These are phyloP conservation scores for Gryganskiella cystojenkinii DNA, from an alignment of 192 early-diverging fungal genomes.

Conservation along the genomic window DNA sequence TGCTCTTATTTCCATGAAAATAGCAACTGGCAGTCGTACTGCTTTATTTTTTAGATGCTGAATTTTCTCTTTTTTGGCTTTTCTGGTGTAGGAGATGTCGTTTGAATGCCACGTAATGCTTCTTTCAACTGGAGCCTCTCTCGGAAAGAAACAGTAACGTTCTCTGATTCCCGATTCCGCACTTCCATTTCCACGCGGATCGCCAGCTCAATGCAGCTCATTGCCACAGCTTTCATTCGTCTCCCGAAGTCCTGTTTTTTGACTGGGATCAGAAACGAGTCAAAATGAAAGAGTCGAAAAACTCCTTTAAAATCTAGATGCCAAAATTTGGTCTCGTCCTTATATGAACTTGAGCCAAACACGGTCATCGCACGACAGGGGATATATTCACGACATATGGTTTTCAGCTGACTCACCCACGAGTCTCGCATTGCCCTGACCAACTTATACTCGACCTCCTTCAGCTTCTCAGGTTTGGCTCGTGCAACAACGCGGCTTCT, in stretches of 20 bases:
- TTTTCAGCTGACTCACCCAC: neutral
- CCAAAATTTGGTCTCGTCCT: conserved; percentile 19
- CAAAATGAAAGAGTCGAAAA: conserved; percentile 17
- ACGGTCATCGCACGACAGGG: conserved; percentile 6
- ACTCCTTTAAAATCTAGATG: conserved; percentile 9
- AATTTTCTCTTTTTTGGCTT: conserved; percentile 14
- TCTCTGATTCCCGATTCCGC: conserved; percentile 14
- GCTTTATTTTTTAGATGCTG: conserved; percentile 3
- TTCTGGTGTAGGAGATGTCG: conserved; percentile 14
- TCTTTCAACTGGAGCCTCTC: conserved; percentile 2
- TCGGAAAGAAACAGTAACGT: conserved; percentile 5
- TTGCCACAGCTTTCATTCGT: neutral
- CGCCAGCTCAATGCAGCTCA: neutral
- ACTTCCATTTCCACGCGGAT: conserved; percentile 1
- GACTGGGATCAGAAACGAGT: conserved; percentile 4
- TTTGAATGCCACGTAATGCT: conserved; percentile 1
- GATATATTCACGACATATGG: no score
- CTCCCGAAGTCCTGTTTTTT: conserved; percentile 7
- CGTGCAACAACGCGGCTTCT: no score
- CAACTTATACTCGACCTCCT: no score
- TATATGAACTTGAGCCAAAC: conserved; percentile 11
- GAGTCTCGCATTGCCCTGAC: neutral
- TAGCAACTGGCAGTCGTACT: no score
- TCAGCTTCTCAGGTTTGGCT: neutral
- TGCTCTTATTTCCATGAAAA: no score